A percentile compares a stretch with the other conserved stretches of the same genome.
These are phyloP conservation scores for Wilcoxina mikolae DNA, from an alignment of 495 filamentous ascomycete genomes.

Conservation along the genomic window DNA sequence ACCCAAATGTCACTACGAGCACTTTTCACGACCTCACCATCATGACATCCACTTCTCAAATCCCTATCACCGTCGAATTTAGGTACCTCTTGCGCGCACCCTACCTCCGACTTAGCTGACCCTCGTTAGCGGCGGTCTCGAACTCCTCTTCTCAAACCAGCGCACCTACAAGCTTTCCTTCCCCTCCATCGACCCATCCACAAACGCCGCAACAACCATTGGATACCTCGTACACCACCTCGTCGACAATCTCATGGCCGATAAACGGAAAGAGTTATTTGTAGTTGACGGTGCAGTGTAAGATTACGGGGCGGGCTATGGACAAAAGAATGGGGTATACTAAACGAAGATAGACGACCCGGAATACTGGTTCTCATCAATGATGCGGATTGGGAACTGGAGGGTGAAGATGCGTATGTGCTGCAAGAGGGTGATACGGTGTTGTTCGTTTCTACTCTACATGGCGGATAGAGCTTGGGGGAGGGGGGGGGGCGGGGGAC, in stretches of 20 bases:
- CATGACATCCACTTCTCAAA: not conserved
- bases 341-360: constrained; percentile 49
- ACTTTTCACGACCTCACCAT: too few species aligned
- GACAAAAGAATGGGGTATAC: not conserved
- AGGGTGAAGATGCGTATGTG: constrained; percentile 81
- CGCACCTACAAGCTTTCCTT: constrained; percentile 54
- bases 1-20: too few species aligned
- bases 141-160: constrained; percentile 79
- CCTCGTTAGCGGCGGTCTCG: constrained; percentile 66
- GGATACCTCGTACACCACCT: constrained; percentile 65
- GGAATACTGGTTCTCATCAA: constrained; percentile 97
- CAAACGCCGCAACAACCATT: constrained; percentile 45
- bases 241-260: constrained; percentile 71
- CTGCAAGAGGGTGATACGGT: constrained; percentile 71
- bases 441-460: constrained; percentile 93
- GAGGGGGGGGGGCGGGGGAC: too few species aligned
- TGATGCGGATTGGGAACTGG: constrained; percentile 95
- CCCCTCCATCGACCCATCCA: constrained; percentile 39
- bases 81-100: constrained; percentile 9
- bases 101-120: not conserved
- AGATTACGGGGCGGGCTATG: constrained; percentile 24
- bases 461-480: constrained; percentile 78
- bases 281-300: constrained; percentile 80
- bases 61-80: constrained; percentile 22
- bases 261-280: constrained; percentile 75